Base-by-base conservation (phyloP, 768 basidiomycete genomes). In the Lactarius quietus region DNA sequence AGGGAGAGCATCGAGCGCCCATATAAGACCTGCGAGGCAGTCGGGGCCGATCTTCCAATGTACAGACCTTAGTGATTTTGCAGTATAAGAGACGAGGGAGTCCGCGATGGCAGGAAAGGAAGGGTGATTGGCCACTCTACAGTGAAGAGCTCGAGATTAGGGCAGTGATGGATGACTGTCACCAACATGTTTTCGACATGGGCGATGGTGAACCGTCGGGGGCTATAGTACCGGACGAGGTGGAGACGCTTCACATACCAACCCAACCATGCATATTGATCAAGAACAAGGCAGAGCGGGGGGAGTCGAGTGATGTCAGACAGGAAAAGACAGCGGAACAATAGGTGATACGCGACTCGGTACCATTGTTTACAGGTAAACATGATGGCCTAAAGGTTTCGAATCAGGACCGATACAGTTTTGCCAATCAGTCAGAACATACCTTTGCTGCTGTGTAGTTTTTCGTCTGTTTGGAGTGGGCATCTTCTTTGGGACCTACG, bases 161-260 rank as follows among this genome's bases (percentile, higher is more conserved):
- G 87, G 66, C 87, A 89, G 61, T 83, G 87, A 15, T 76, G 75
- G 36, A 91, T 82, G 62, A 90, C 79, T 31, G 83, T 79, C 10
- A 83, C 75, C 26, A 92, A 78, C 0, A 85, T 81, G 29, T 77
- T 76, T 70, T 86, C 82, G 31, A 86, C 76, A 36, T 83, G 79
- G 12, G 81, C 76, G 70, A 83, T 76, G 7, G 80, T 79, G 2
- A 78, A 73, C 6, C 75, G 78, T 10, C 74, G 78, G 7, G 76
- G 76, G 8, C 74, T 72, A 62, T 79, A 78, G 73, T 82, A 84
- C 12, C 84, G 82, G 2, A 82, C 80, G 33, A 91, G 77, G 61
- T 92, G 89, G n/a, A 92, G 76, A n/a, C 89, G 80, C 38, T 81
- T 81, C 0, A 87, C 83, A 84, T 86, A 89, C 86, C 87, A 88